Evolutionary conservation across 805 yeast genomes (phyloP).

Genomic region (Phaffomyces opuntiae): DNA sequence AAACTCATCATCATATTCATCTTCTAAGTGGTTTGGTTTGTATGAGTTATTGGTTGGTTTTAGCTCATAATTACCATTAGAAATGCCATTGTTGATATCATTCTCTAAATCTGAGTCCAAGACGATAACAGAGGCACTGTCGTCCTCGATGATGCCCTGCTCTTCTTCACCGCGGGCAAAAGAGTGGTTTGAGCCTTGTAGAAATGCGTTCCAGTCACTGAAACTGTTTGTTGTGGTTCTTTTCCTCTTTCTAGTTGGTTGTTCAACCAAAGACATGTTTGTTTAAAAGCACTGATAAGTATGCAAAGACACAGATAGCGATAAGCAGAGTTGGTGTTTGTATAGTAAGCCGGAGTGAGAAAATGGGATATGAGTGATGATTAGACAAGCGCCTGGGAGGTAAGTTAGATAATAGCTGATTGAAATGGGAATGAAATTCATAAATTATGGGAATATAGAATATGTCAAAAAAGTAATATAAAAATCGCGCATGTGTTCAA

Average conservation of each 20-base stretch:
- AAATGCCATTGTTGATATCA: background rate
- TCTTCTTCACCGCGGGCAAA: conserved; percentile 9
- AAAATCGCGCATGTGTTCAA: conserved; percentile 7
- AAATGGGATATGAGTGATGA: too few relatives aligned
- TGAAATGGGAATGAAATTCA: too few relatives aligned
- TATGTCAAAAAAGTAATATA: conserved; percentile 1
- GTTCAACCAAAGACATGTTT: conserved; percentile 21
- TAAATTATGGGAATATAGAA: background rate
- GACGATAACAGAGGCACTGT: conserved; percentile 24
- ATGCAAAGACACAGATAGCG: background rate
- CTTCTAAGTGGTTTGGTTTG: background rate
- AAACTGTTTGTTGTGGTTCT: conserved; percentile 20
- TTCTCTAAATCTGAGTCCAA: conserved; percentile 33
- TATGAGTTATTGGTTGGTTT: background rate
- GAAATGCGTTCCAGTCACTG: conserved; percentile 22
- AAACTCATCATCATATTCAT: conserved; percentile 11
- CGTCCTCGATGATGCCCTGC: conserved; percentile 14
- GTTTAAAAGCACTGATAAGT: background rate
- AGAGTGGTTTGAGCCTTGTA: conserved; percentile 13
- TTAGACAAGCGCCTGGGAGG: too few relatives aligned
- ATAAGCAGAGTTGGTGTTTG: too few relatives aligned
- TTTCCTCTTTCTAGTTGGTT: conserved; percentile 31
- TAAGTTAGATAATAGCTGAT: too few relatives aligned
- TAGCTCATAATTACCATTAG: conserved; percentile 11
- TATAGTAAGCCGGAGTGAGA: too few relatives aligned